phyloP scores from a whole-genome alignment of 2,329 filamentous ascomycete species.

The Colletotrichum sp. region DNA sequence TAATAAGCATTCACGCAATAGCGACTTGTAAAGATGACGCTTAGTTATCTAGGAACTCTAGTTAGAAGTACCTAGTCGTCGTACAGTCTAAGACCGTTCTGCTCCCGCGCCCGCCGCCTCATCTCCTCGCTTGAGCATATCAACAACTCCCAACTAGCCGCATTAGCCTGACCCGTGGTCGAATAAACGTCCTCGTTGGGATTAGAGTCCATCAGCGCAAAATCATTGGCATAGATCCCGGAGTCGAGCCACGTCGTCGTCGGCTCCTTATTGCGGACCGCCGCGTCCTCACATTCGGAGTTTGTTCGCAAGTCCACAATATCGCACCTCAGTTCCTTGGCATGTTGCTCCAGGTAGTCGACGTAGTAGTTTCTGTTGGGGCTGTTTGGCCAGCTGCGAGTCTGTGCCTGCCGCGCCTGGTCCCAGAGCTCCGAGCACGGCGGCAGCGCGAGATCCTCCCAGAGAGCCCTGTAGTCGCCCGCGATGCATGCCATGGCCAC shows the following conservation, averaged over 20 bases:
- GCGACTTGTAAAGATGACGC: neutral
- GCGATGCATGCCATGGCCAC: too few relatives aligned
- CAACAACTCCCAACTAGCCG: neutral
- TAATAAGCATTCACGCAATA: neutral
- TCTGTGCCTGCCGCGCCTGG: too few relatives aligned
- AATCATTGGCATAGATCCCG: neutral
- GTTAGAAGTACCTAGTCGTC: neutral
- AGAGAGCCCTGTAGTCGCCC: too few relatives aligned
- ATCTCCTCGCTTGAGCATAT: neutral
- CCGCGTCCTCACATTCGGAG: too few relatives aligned
- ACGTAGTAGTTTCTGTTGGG: too few relatives aligned
- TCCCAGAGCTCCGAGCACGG: too few relatives aligned
- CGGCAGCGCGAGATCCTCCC: too few relatives aligned
- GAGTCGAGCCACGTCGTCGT: neutral
- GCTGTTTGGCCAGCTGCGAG: too few relatives aligned
- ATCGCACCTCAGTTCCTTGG: too few relatives aligned
- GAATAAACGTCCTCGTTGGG: neutral
- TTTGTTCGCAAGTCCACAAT: too few relatives aligned
- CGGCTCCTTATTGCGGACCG: neutral
- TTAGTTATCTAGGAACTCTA: neutral
- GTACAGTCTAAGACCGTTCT: neutral
- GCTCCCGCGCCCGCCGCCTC: neutral
- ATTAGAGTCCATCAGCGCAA: neutral
- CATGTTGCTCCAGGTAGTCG: too few relatives aligned
- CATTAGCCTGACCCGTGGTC: neutral